These are phyloP conservation scores for Erigeron philadelphicus DNA, from an alignment of 140 eudicot species.

Conservation along the genomic window DNA sequence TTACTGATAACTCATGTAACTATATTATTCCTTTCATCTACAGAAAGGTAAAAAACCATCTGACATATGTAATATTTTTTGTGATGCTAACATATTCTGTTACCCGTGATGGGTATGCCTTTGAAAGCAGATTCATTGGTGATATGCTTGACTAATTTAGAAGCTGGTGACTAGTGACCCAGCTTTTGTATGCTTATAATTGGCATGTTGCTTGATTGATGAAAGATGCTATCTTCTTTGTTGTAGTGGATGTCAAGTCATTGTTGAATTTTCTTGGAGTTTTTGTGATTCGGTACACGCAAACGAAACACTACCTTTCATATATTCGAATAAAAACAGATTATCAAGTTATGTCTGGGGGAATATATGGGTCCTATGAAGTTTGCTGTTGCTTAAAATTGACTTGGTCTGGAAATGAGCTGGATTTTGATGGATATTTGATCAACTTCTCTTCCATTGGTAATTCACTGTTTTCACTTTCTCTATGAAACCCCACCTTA, in stretches of 20 bases:
- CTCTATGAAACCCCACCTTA: not conserved
- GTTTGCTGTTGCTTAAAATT: not conserved
- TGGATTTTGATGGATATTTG: not conserved
- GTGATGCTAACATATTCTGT: not conserved
- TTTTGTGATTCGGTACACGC: slow-evolving; percentile 6
- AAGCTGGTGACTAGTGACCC: slow-evolving; percentile 11
- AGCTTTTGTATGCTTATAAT: slow-evolving; percentile 21
- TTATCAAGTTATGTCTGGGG: slow-evolving; percentile 3
- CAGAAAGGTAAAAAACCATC: not conserved
- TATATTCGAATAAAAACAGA: not conserved
- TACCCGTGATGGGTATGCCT: slow-evolving; percentile 11
- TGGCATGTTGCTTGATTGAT: slow-evolving; percentile 11
- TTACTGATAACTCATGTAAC: slow-evolving; percentile 15
- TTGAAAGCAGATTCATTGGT: slow-evolving; percentile 17
- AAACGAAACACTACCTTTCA: not conserved
- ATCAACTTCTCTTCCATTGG: not conserved
- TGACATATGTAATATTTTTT: slow-evolving; percentile 8
- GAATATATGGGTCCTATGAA: not conserved
- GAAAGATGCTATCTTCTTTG: slow-evolving; percentile 18
- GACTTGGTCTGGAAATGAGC: slow-evolving; percentile 10
- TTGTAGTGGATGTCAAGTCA: slow-evolving; percentile 22
- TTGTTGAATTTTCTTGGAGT: slow-evolving; percentile 22
- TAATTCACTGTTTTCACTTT: not conserved
- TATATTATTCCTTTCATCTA: slow-evolving; percentile 10
- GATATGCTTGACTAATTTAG: slow-evolving; percentile 10